Evolutionary conservation across 2,329 filamentous ascomycete genomes (phyloP), one percentile per base, ranked within the genome.

Genomic region (Aspergillus quadrilineatus): DNA sequence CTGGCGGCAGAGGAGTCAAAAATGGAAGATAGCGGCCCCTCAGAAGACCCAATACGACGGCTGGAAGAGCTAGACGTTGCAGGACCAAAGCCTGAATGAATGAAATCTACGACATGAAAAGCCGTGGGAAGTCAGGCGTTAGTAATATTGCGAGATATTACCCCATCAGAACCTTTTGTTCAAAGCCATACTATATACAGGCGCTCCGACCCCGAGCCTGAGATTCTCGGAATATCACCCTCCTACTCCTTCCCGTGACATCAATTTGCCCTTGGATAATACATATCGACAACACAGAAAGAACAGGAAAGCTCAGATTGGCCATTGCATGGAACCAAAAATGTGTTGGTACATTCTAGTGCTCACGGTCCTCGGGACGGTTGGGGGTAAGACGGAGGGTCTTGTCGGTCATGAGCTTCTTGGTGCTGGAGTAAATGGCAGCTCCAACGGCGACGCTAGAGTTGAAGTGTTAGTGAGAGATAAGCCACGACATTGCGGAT

Each of bases 21-120:
- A 62, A 75, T 74, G 57, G 76, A 74, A 54, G 77, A 78, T 36
- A 83, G 82, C 63, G 78, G 81, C 57, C 80, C 69, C 44, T 82
- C 83, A 1, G 84, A 88, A 65, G 92, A 97, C 76, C 91, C 93
- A 3, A 99, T 99, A 94, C 91, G 97, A 76, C 93, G 92, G 34
- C 78, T 99, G 6, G 92, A 97, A 73, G 90, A 89, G 14, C 79
- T 97, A 53, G 95, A 97, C 75, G 90, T 97, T 66, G 95, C 93
- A 54, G 95, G 95, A 7, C 94, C 94, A 10, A 92, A 90, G 73
- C 88, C 84, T 53, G 86, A 85, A 68, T 94, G 73, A 84, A 43
- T 15, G 14, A 8, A 39, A 44, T 50, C 47, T 47, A 61, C 65
- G 61, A 67, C 60, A 60, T 12, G 14, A 55, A 53, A 58, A 47